Evolutionary conservation across 352 stramenopile species (phyloP).

Genomic region (Elongisporangium senticosum): DNA sequence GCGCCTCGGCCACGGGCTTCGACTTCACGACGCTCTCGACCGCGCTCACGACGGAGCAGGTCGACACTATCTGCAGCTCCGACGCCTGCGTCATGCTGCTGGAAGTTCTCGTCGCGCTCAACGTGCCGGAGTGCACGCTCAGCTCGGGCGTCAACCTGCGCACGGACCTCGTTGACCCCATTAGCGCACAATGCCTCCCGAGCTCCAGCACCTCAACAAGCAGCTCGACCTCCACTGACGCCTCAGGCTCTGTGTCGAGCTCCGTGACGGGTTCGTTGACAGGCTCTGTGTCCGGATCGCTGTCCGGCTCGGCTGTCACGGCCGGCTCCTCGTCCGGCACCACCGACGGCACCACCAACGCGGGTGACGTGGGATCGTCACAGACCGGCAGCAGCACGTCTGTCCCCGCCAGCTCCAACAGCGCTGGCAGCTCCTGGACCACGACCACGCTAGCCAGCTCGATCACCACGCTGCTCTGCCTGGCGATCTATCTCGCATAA

Average conservation of each 20-base stretch:
- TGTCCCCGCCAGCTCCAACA: background rate
- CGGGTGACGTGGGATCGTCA: background rate
- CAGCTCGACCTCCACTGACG: background rate
- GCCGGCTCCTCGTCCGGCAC: background rate
- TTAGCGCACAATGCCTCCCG: background rate
- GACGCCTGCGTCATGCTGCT: conserved; percentile 30
- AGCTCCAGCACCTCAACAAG: background rate
- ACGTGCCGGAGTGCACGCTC: conserved; percentile 31
- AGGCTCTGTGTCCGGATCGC: background rate
- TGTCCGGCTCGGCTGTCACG: background rate
- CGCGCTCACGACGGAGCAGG: conserved; percentile 43
- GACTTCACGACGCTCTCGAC: conserved; percentile 29
- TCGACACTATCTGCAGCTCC: conserved; percentile 39
- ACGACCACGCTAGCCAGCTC: background rate
- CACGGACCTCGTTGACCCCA: background rate
- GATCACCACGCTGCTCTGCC: background rate
- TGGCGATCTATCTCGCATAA: background rate
- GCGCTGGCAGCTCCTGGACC: background rate
- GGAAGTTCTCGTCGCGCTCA: conserved; percentile 31
- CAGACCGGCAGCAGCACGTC: background rate
- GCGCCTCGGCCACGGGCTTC: background rate
- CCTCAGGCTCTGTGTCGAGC: background rate
- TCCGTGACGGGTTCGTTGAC: background rate
- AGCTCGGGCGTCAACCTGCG: background rate
- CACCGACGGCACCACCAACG: background rate